Evolutionary conservation across 2,329 filamentous ascomycete species (phyloP), one percentile per base, ranked within the genome.

Genomic region (Fusarium robinianum): DNA sequence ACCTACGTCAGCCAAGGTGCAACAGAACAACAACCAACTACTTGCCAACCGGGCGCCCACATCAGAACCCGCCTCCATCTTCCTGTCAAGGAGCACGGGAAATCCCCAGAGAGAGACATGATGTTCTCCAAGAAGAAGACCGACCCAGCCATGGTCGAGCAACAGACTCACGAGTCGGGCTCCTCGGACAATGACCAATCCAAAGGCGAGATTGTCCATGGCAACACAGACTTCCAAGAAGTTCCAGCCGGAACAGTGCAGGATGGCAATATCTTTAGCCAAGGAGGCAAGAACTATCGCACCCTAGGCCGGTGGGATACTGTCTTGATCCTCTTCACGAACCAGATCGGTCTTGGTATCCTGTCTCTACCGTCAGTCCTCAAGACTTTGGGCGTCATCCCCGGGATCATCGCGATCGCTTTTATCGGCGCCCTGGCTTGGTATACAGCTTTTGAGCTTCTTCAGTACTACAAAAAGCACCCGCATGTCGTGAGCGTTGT

Each of bases 331-430:
- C 49, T 63, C 4, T 57, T 63, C 8, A 63, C 57, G 9, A 63
- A 63, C 19, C 60, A 64, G 31, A 49, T 64, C 15, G 60, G 58
- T 26, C 55, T 65, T 3, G 63, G 63, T 6, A 63, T 66, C 62
- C 83, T 87, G 77, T 85, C 82, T 1, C 85, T 87, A 51, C 84
- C 84, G 0, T 83, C 81, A 64, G 85, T 81, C 0, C 85, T 87
- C 64, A 81, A 82, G 4, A 69, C 83, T 8, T 73, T 87, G 4
- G 84, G 84, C 8, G 72, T 87, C 17, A 79, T 87, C 2, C 84
- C 84, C 0, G 84, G 84, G 21, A 63, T 87, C 40, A 85, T 87
- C 47, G 62, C 85, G 61, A 87, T 84, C 14, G 72, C 85, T 42
- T 83, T 83, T 3, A 75, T 65, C 3, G 69, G 84, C 26, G 80